Conservation (phyloP, 495 filamentous ascomycete genomes). For the Neurospora terricola region DNA sequence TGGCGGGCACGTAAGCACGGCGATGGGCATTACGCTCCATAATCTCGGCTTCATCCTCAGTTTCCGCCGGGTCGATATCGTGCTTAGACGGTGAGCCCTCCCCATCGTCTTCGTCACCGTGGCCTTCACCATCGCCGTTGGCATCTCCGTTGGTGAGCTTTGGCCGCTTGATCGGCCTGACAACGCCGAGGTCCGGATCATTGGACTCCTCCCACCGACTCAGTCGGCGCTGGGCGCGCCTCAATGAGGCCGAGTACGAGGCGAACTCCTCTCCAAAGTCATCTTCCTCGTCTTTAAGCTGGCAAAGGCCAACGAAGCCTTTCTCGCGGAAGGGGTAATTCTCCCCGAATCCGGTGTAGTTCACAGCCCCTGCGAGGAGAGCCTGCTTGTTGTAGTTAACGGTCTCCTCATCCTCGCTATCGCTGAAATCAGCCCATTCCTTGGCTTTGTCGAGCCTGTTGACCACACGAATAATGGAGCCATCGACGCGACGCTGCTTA, state of each 20-base stretch:
- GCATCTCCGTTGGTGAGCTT: constrained; percentile 14
- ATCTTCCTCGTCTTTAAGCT: constrained; percentile 51
- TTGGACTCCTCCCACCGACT: constrained; percentile 58
- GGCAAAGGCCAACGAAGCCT: constrained; percentile 61
- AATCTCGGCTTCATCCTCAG: constrained; percentile 22
- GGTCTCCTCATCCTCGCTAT: constrained; percentile 67
- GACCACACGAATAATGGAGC: constrained; percentile 56
- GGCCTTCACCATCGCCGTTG: constrained; percentile 8
- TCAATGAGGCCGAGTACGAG: constrained; percentile 60
- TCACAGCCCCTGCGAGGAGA: constrained; percentile 2
- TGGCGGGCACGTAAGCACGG: neutral
- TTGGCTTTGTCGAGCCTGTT: constrained; percentile 46
- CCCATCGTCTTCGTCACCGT: constrained; percentile 17
- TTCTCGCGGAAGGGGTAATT: constrained; percentile 34
- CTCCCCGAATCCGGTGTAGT: constrained; percentile 1
- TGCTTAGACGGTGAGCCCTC: constrained; percentile 19
- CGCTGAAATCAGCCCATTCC: constrained; percentile 61
- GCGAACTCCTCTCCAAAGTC: constrained; percentile 74
- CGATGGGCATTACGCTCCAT: constrained; percentile 5
- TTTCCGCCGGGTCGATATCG: constrained; percentile 21
- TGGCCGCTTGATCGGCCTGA: constrained; percentile 30
- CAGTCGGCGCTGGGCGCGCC: constrained; percentile 60
- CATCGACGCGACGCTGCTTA: constrained; percentile 48
- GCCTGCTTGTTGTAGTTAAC: constrained; percentile 24
- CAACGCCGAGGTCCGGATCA: constrained; percentile 35